A percentile compares a stretch with the other conserved stretches of the same genome.
These are phyloP conservation scores for Apiospora rasikravindrae DNA, from an alignment of 2,329 filamentous ascomycete species.

Conservation along the genomic window DNA sequence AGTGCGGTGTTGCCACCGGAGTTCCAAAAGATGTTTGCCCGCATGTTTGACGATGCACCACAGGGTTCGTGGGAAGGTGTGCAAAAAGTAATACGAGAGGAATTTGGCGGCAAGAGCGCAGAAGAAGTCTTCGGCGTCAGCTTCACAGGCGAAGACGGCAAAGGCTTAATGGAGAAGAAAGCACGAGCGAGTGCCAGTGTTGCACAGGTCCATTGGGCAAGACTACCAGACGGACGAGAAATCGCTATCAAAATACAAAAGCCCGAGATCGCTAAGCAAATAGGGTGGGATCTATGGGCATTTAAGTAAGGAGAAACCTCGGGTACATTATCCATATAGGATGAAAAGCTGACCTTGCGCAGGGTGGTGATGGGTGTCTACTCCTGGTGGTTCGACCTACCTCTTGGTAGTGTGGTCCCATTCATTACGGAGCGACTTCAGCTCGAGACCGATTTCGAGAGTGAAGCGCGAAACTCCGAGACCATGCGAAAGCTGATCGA, in stretches of 20 bases:
- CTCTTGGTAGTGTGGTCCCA: slow-evolving; percentile 86
- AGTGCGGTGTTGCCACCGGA: slow-evolving; percentile 90
- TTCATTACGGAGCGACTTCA: slow-evolving; percentile 92
- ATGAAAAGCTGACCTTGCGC: slow-evolving; percentile 27
- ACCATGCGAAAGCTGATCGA: slow-evolving; percentile 80
- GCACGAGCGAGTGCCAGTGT: slow-evolving; percentile 84
- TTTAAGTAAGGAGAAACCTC: slow-evolving; percentile 68
- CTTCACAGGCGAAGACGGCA: slow-evolving; percentile 73
- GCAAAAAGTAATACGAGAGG: slow-evolving; percentile 82
- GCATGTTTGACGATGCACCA: slow-evolving; percentile 98
- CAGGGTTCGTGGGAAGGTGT: slow-evolving; percentile 89
- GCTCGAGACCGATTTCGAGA: slow-evolving; percentile 92
- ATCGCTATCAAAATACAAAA: slow-evolving; percentile 98
- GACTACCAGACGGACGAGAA: slow-evolving; percentile 83
- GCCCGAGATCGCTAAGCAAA: slow-evolving; percentile 87
- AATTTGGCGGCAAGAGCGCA: slow-evolving; percentile 81
- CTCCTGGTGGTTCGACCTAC: slow-evolving; percentile 89
- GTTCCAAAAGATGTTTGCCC: slow-evolving; percentile 93
- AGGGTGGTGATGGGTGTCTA: slow-evolving; percentile 83
- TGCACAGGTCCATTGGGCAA: slow-evolving; percentile 95
- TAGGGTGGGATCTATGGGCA: slow-evolving; percentile 93
- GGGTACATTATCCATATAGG: background rate
- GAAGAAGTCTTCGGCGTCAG: slow-evolving; percentile 94
- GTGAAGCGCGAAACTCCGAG: slow-evolving; percentile 88
- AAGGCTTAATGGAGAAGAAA: slow-evolving; percentile 66